Base-by-base conservation (phyloP, 176 grass and related monocot species). In the Carex scoparia region DNA sequence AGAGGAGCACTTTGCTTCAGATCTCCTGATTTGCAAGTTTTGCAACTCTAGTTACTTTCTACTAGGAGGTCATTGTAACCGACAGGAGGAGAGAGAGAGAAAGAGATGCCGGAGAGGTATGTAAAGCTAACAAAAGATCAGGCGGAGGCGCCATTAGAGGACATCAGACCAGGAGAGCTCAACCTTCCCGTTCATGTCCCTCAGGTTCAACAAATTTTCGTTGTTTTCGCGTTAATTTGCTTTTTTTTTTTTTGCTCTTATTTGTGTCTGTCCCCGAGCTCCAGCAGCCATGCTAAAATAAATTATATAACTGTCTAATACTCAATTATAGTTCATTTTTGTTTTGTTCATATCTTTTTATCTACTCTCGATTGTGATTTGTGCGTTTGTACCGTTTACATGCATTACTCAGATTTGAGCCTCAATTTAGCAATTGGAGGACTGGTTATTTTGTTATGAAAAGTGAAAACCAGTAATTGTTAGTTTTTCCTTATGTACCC, bases 141-240 rank as follows among this genome's bases (percentile, higher is more conserved):
- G 79, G 87, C 87, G 61, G 86, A 78, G 6, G 57, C 87, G 40
- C 23, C 82, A 60, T 15, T 82, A 1, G 87, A 82, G 65, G 89
- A 90, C 85, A 89, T 94, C 87, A 61, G 92, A 40, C 89, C 92
- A 13, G 92, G 90, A 35, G 92, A 94, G 61, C 92, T 94, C 73
- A 94, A 88, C 55, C 88, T 84, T 58, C 87, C 92, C 67, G 75
- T 92, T 72, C 44, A 69, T 51, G 84, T 94, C 61, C 84, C 86
- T 0, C 84, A 85, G 90, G 90, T 90, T 32, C 67, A 44, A 54
- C 6, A 8, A 69, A 35, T 31, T 37, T 57, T 30, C 71, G 58
- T 13, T 59, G 6, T 87, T n/a, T 31, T 27, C 4, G 1, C 14
- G 19, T 57, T 15, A 56, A 67, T 61, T 23, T 27, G 7, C 48